phyloP scores from a whole-genome alignment of 1,284 basidiomycete species.

The Boletellus deceptivus region DNA sequence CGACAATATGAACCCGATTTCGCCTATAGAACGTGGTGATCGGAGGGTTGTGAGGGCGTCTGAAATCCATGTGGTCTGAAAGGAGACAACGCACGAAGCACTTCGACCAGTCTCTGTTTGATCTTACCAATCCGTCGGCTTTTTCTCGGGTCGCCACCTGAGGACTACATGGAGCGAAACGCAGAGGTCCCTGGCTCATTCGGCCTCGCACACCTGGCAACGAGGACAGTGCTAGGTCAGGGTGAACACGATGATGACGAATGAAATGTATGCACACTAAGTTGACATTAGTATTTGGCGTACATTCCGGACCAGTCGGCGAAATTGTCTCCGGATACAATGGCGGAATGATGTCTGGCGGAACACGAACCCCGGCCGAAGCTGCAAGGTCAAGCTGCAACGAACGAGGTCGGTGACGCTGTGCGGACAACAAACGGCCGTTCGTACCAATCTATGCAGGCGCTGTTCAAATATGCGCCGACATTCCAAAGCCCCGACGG shows the following conservation, averaged over 20 bases:
- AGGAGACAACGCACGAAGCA: constrained; percentile 12
- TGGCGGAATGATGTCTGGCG: background rate
- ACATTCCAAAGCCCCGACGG: background rate
- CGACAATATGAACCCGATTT: constrained; percentile 2
- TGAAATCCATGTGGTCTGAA: background rate
- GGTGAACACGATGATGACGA: too few species aligned
- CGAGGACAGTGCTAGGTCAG: too few species aligned
- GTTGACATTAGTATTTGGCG: too few species aligned
- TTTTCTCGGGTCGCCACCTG: background rate
- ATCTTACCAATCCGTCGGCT: constrained; percentile 5
- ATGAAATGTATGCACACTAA: too few species aligned
- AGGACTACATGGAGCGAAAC: background rate
- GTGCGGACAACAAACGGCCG: background rate
- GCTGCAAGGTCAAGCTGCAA: background rate
- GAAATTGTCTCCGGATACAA: too few species aligned
- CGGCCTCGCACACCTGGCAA: too few species aligned
- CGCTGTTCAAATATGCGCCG: background rate
- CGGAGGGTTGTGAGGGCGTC: background rate
- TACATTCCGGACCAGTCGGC: background rate
- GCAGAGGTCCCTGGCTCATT: background rate
- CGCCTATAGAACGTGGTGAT: background rate
- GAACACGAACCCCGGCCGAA: background rate
- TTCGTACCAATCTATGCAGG: background rate
- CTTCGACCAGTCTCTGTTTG: constrained; percentile 6
- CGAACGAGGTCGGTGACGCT: background rate